phyloP scores from a whole-genome alignment of 2,329 filamentous ascomycete species.

The Nemania sp. region DNA sequence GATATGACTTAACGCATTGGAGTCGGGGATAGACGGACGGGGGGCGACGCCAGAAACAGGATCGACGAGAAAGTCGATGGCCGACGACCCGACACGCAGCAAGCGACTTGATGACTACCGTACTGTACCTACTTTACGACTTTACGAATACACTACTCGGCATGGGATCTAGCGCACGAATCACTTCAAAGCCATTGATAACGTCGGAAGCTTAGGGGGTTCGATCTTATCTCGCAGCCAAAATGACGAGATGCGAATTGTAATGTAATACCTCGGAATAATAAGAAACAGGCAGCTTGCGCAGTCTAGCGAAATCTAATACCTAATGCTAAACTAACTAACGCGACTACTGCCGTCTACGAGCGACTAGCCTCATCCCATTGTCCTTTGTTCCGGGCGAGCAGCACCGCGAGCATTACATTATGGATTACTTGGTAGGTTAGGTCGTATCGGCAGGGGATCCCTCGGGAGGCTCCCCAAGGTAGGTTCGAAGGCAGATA shows the following conservation, averaged over 20 bases:
- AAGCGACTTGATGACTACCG: constrained; percentile 28
- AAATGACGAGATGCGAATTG: constrained; percentile 40
- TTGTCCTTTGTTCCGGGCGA: background rate
- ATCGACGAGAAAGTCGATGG: constrained; percentile 17
- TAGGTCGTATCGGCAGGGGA: background rate
- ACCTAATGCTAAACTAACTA: constrained; percentile 4
- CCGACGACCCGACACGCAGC: constrained; percentile 32
- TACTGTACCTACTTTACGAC: too few species aligned
- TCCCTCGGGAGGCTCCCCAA: constrained; percentile 30
- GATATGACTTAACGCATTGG: constrained; percentile 15
- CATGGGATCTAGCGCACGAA: constrained; percentile 29
- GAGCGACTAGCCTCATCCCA: constrained; percentile 16
- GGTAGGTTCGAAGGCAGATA: constrained; percentile 35
- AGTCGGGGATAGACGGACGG: constrained; percentile 17
- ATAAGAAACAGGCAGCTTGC: constrained; percentile 17
- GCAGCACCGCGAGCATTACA: too few species aligned
- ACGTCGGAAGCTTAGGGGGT: constrained; percentile 23
- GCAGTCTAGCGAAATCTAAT: constrained; percentile 20
- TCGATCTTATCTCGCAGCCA: constrained; percentile 38
- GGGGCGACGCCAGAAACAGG: constrained; percentile 4
- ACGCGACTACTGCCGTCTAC: constrained; percentile 22
- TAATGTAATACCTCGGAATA: constrained; percentile 37
- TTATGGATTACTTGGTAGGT: too few species aligned
- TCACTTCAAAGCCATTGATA: constrained; percentile 39
- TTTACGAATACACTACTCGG: background rate